Percentiles rank a stretch among this genome's conserved stretches.
Evolutionary conservation across 2,329 filamentous ascomycete species (phyloP).

Genomic region (Plectosphaerella cucumerina): DNA sequence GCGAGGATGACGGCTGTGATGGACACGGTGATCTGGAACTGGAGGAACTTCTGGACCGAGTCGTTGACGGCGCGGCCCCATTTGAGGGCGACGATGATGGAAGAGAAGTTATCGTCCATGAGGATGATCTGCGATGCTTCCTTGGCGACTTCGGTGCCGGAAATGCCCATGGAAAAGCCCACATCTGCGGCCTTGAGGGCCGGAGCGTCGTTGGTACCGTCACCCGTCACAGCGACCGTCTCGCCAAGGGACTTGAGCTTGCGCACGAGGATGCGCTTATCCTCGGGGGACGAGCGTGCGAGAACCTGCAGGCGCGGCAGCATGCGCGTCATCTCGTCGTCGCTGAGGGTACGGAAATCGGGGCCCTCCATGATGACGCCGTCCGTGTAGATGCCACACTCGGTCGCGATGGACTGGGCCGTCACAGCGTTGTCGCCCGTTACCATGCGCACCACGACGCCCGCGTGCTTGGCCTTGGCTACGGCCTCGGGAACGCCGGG

Average conservation of each 20-base stretch:
- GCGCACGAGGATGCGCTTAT: constrained; percentile 63
- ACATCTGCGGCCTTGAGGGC: constrained; percentile 64
- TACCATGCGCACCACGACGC: constrained; percentile 62
- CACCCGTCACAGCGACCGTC: constrained; percentile 63
- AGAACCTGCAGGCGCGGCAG: constrained; percentile 64
- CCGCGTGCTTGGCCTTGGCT: constrained; percentile 56
- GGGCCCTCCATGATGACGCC: constrained; percentile 53
- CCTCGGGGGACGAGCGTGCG: constrained; percentile 65
- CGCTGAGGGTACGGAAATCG: constrained; percentile 53
- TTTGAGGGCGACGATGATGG: constrained; percentile 58
- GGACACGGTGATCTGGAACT: constrained; percentile 62
- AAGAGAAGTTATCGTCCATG: constrained; percentile 60
- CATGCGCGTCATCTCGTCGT: constrained; percentile 42
- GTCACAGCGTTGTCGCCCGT: constrained; percentile 48
- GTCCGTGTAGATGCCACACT: constrained; percentile 34
- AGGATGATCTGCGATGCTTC: constrained; percentile 59
- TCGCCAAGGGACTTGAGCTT: constrained; percentile 61
- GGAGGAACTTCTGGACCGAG: constrained; percentile 60
- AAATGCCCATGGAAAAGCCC: constrained; percentile 64
- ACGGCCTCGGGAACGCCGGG: constrained; percentile 59
- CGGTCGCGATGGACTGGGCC: constrained; percentile 37
- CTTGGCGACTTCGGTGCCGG: constrained; percentile 61
- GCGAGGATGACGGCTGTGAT: constrained; percentile 57
- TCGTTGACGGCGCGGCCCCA: constrained; percentile 62
- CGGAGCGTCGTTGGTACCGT: constrained; percentile 63